phyloP scores from a whole-genome alignment of 106 monocot species.

The Dendrobium chrysotoxum region DNA sequence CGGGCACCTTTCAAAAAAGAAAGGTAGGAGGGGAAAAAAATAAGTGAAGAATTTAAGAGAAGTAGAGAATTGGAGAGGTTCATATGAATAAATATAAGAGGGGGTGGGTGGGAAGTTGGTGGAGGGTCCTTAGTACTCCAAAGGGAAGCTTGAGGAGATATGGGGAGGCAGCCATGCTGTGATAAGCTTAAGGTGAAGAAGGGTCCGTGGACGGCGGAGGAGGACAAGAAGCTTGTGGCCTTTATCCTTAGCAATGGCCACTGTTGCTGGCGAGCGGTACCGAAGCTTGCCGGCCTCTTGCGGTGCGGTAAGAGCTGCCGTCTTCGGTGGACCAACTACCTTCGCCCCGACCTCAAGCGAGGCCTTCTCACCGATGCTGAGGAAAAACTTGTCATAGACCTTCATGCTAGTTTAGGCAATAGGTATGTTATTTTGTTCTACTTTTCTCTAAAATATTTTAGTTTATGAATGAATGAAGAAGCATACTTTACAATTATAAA shows the following conservation, averaged over 20 bases:
- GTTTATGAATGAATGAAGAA: too few relatives aligned
- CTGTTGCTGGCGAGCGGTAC: conserved; percentile 72
- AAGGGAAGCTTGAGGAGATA: conserved; percentile 6
- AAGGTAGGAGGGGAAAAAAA: neutral
- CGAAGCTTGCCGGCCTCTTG: conserved; percentile 66
- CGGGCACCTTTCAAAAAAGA: conserved; percentile 6
- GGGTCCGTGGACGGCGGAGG: conserved; percentile 77
- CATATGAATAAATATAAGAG: neutral
- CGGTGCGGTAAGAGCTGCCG: conserved; percentile 46
- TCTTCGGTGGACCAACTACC: conserved; percentile 75
- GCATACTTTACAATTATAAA: too few relatives aligned
- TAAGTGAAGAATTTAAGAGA: neutral
- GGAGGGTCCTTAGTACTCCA: neutral
- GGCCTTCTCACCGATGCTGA: conserved; percentile 66
- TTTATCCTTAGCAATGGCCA: conserved; percentile 65
- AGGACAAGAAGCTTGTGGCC: conserved; percentile 59
- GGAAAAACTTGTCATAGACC: conserved; percentile 72
- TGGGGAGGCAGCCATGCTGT: conserved; percentile 82
- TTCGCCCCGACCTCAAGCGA: conserved; percentile 77
- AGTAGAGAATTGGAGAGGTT: neutral
- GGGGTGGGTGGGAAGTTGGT: conserved; percentile 5
- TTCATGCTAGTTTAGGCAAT: conserved; percentile 64
- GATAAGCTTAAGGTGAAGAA: conserved; percentile 72
- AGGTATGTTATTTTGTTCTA: conserved; percentile 14
- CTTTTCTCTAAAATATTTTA: too few relatives aligned